Base-by-base conservation (phyloP, 1,139 yeast genomes). In the Nakaseomyces delphensis region DNA sequence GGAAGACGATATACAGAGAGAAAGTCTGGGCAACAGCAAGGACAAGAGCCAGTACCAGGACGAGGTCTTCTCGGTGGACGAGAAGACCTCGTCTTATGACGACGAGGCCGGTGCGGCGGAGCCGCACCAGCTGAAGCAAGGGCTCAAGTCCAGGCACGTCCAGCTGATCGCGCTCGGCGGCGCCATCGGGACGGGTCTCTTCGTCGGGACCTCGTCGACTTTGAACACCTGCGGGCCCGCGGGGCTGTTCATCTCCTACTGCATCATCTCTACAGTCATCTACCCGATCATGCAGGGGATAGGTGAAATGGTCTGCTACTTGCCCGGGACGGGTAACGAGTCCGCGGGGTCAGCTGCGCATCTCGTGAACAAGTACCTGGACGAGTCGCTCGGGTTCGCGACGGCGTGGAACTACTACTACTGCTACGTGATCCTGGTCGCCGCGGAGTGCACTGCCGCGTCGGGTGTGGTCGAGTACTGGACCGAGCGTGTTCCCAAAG, bases 161-260 rank as follows among this genome's bases (percentile, higher is more conserved):
- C 81, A 77, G 57, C 72, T 79, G 77, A 84, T 85, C 63, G 93
- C 94, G 39, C 75, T 85, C 55, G 95, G 95, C 59, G 94, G 95
- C 46, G 71, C 84, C 44, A 83, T 85, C 51, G 95, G 95, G 62
- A 83, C 71, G 2, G 70, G 70, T 73, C 53, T 77, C 62, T 71
- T 69, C 54, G 77, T 79, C 30, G 84, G 84, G 56, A 69, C 79
- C 24, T 84, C 85, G 47, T 67, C 69, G 46, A 80, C 85, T 4
- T 67, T 81, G 46, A 59, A 67, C 45, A 65, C 66, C 21, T 83
- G 83, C 58, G 89, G 91, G 35, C 89, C 91, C 14, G 87, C 78
- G 2, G 71, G 78, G 36, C 59, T 78, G 30, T 64, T 79, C 38
- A 71, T 79, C 10, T 55, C 62, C 3, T 59, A 57, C 43, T 32